Conservation (phyloP, 345 rosid genomes). For the Eucalyptus urophylla region DNA sequence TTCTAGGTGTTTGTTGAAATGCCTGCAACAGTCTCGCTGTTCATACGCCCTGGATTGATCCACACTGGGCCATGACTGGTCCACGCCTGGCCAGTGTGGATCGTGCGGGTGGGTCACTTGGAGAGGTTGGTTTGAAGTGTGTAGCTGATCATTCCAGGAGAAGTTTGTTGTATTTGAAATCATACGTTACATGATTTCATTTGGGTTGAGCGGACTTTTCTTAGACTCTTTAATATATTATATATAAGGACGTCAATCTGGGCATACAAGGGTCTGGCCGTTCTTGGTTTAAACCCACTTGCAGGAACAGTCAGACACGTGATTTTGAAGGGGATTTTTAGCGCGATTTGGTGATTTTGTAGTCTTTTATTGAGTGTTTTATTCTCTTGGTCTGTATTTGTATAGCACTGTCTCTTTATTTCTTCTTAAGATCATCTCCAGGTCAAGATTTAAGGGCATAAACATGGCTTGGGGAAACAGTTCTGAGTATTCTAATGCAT, state of each 20-base stretch:
- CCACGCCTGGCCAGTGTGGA: no score
- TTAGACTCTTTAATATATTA: no score
- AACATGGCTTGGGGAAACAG: fast-evolving
- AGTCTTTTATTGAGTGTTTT: not conserved
- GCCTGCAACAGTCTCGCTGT: not conserved
- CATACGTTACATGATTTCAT: no score
- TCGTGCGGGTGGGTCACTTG: no score
- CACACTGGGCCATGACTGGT: not conserved
- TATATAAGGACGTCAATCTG: not conserved
- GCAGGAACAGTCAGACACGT: not conserved
- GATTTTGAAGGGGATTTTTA: not conserved
- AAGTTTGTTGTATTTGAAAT: not conserved
- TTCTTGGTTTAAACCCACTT: not conserved
- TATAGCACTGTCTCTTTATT: not conserved
- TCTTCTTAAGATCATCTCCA: not conserved
- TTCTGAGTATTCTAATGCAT: not conserved
- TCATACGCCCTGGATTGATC: no score
- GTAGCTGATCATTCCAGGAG: not conserved
- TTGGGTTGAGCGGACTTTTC: not conserved
- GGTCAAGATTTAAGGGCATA: fast-evolving
- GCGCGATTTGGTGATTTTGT: no score
- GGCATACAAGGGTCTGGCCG: not conserved
- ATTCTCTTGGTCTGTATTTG: not conserved
- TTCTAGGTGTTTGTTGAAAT: not conserved
- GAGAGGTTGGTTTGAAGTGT: not conserved